Evolutionary conservation across 129 eudicot species (phyloP).

Genomic region (Flaveria sonorensis): DNA sequence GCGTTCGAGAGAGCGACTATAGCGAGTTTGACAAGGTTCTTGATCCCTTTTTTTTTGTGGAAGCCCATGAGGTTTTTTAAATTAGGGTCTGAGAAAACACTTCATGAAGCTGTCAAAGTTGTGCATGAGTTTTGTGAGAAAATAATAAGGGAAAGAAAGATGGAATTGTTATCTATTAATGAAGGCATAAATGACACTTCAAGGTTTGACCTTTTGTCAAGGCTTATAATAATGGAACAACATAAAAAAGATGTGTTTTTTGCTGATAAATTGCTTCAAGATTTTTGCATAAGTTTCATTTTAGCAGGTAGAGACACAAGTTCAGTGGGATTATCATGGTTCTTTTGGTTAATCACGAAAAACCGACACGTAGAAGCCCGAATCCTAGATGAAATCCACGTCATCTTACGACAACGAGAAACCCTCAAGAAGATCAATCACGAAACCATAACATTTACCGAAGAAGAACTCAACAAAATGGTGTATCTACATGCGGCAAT

Average conservation of each 20-base stretch:
- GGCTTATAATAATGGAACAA: constrained; percentile 46
- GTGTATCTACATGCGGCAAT: constrained; percentile 66
- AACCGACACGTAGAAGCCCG: constrained; percentile 43
- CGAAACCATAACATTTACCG: constrained; percentile 36
- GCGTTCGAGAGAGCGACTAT: constrained; percentile 69
- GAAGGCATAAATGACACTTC: constrained; percentile 1
- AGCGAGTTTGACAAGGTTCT: constrained; percentile 43
- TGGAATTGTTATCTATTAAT: constrained; percentile 33
- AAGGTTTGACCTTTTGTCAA: constrained; percentile 53
- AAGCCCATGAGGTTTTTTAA: constrained; percentile 53
- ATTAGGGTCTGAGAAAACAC: constrained; percentile 47
- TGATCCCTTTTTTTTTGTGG: constrained; percentile 57
- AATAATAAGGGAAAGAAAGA: constrained; percentile 50
- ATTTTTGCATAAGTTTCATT: constrained; percentile 66
- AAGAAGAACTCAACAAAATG: constrained; percentile 59
- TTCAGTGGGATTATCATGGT: constrained; percentile 70
- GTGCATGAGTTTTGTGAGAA: constrained; percentile 59
- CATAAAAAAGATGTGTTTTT: constrained; percentile 33
- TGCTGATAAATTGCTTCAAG: constrained; percentile 52
- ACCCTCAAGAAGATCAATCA: neutral
- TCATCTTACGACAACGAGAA: constrained; percentile 33
- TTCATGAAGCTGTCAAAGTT: constrained; percentile 39
- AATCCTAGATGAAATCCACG: constrained; percentile 42
- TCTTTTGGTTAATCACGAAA: constrained; percentile 58
- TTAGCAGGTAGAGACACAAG: constrained; percentile 74